Evolutionary conservation across 305 asterid species (phyloP).

Genomic region (Coffea humblotiana): DNA sequence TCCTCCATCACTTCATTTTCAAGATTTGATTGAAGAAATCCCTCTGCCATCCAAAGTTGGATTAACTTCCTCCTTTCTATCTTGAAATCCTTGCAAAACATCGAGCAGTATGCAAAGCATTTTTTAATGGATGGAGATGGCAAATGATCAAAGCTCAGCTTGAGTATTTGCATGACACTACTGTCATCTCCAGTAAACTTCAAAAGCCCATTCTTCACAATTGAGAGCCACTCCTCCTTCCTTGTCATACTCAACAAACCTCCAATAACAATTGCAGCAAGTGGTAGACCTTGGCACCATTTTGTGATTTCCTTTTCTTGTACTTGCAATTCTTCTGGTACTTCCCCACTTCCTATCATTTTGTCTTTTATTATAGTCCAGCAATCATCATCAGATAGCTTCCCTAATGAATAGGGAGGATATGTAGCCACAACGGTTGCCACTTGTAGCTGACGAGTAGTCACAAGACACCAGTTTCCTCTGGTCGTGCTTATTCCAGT

Average conservation of each 20-base stretch:
- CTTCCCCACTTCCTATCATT: no score
- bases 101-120: constrained; percentile 1
- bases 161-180: background rate
- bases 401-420: no score
- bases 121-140: background rate
- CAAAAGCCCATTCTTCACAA: background rate
- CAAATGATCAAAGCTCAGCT: background rate
- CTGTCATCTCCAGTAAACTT: background rate
- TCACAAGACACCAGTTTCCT: no score
- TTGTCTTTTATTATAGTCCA: no score
- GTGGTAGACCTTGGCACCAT: background rate
- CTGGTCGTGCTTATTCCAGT: no score
- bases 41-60: constrained; percentile 8
- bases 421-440: no score
- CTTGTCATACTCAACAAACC: background rate
- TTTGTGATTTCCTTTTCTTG: background rate
- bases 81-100: background rate
- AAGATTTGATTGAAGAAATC: background rate
- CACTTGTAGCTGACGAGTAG: no score
- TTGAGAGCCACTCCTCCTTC: background rate
- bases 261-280: background rate
- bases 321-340: background rate
- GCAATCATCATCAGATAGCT: no score
- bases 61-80: background rate
- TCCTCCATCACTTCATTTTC: background rate